Base-by-base conservation (phyloP, 352 stramenopile genomes). In the Saprolegnia diclina region DNA sequence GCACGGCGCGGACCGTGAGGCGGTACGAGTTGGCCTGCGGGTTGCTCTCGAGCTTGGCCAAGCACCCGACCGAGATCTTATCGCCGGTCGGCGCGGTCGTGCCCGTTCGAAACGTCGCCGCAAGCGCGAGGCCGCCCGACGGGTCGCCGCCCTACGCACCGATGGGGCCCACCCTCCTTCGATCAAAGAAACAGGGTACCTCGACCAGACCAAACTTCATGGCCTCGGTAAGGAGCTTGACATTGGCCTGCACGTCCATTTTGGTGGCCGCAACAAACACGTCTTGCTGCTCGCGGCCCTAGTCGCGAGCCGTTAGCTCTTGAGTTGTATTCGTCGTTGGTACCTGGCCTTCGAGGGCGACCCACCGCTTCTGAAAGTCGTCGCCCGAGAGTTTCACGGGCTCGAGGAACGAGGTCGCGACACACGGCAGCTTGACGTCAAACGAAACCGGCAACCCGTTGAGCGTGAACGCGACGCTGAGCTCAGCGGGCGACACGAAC, bases 311-410 rank as follows among this genome's bases (percentile, higher is more conserved):
- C 29, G 29, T 35, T 35, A 59, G 35, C 11, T 42, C 3, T 11
- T 7, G n/a, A 14, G 35, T 11, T 5, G 29, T 35, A 35, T 2
- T 35, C 5, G 29, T 35, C 29, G 29, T 5, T 35, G 13, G 42
- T 61, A 68, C 79, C 73, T 97, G 87, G 5, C 90, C 90, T 59
- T 97, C 90, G 14, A 98, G 76, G 54, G 88, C 91, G 32, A 83
- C 85, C 92, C 93, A 98, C 42, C 93, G 79, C 74, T 97, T 90
- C 76, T 97, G 89, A 75, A 98, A 98, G 11, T 94, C 91, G n/a
- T 88, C 84, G 45, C 82, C 79, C 56, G 91, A 81, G 10, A 98
- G 78, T 55, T 87, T 90, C 19, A 98, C 89, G 18, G 92, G 91
- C 73, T 98, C 92, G 74, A 97, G 89, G 77, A 98, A 98, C 59